Evolutionary conservation across 1,284 basidiomycete genomes (phyloP), one percentile per base, ranked within the genome.

Genomic region (Sphaerobolus stellatus): DNA sequence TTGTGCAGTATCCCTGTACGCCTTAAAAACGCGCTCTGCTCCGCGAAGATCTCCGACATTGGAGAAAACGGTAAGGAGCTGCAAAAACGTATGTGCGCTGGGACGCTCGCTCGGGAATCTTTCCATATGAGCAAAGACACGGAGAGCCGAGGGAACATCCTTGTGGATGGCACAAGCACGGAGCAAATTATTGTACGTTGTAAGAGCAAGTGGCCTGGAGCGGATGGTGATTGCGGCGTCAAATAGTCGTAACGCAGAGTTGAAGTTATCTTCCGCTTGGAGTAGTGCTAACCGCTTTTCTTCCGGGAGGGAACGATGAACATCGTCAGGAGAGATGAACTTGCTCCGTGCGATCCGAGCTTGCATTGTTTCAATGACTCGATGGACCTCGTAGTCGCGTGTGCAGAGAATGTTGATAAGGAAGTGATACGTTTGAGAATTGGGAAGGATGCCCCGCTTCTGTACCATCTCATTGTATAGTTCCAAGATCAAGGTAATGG

Each of bases 401-500:
- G 79, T 73, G 22, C 84, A 83, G 55, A 97, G 79, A 0, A 84
- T 85, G 2, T 71, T 66, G 58, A 97, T 84, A 50, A 95, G 76
- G 31, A 73, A 71, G n/a, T 76, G 67, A 66, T 92, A 94, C 0
- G 92, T 94, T 34, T 70, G 65, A 11, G 74, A 63, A 60, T 87
- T 86, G 16, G 94, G 92, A 0, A 81, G 65, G 13, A 94, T 66
- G 22, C 83, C 82, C 41, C 74, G 75, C n/a, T n/a, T n/a, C n/a
- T 77, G 71, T 45, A 93, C 71, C 79, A 95, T 84, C 53, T 84
- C 77, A 62, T 90, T 83, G 75, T 96, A 96, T 4, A 84, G 77
- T 55, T 86, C 81, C 58, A 90, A 71, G 47, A 94, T 72, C 36
- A 79, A 67, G 0, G 76, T 72, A 36, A 92, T 76, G 4, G 83